These are phyloP conservation scores for Sophora flavescens DNA, from an alignment of 306 rosid species.

Conservation along the genomic window DNA sequence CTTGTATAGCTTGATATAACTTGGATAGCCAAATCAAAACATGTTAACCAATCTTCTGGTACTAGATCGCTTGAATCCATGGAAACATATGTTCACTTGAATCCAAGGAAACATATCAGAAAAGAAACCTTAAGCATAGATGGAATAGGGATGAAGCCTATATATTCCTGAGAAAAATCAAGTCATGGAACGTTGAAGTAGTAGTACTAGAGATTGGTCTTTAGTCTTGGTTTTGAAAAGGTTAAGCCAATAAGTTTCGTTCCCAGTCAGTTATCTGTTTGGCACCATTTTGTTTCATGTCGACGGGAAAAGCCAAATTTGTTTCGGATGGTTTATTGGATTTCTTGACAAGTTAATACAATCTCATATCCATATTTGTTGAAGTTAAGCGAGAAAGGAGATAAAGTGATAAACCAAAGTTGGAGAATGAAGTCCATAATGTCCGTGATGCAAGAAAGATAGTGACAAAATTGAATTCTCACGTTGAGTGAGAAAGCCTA, in stretches of 20 bases:
- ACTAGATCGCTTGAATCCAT: background rate
- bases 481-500: no score
- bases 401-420: background rate
- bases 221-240: background rate
- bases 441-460: background rate
- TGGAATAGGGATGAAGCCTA: background rate
- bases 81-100: background rate
- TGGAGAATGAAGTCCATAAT: background rate
- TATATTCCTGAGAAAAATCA: background rate
- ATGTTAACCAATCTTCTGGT: background rate
- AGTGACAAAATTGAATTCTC: no score
- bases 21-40: background rate
- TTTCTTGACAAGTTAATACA: background rate
- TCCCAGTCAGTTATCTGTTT: background rate
- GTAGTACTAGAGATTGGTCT: background rate
- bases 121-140: background rate
- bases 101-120: background rate
- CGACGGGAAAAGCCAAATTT: no score
- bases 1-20: background rate
- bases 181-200: background rate
- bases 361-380: background rate
- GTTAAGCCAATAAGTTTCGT: background rate
- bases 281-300: no score
- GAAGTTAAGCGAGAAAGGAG: background rate
- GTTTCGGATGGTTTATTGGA: background rate